Evolutionary conservation across 2,329 filamentous ascomycete species (phyloP), one percentile per base, ranked within the genome.

Genomic region (Ceratocystis destructans): DNA sequence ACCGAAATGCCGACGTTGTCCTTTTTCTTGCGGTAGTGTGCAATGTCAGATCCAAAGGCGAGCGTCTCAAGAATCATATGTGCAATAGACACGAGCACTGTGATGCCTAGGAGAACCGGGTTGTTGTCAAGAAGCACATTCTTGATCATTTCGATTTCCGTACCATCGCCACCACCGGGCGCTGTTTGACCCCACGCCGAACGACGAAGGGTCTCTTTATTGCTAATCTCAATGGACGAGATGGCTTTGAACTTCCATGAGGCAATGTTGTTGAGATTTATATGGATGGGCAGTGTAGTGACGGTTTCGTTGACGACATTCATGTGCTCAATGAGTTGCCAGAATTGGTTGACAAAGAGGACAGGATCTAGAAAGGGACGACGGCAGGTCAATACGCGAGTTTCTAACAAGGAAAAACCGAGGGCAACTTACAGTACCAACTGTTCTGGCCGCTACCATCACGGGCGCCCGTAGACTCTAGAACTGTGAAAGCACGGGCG

Each of bases 1-100:
- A 99, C 88, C 0, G 92, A 96, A 59, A 96, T 96, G 69, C 94
- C 94, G 33, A 99, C 89, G 68, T 96, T 94, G 78, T 97, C 95
- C 81, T 99, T 99, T 87, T 99, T 99, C 80, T 97, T 96, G 74
- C 92, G 90, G 85, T 94, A 99, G 77, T 99, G 94, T 62, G 91
- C 86, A 74, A 99, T 96, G 74, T 99, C 94, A 74, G 88, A 96
- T 73, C 96, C 96, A 79, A 99, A 99, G 1, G 94, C 94, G 44
- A 99, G 83, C 73, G 89, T 92, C 77, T 99, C 94, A 70, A 99
- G 93, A 71, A 99, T 80, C 82, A 96, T 91, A 77, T 99, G 94
- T 48, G 94, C 81, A 67, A 99, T 82, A 70, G 86, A 92, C 71
- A 96, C 94, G 7, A 95, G 76, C 31, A 85, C 85, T 0, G 94